Conservation (phyloP, 768 basidiomycete species). For the Leccinum boreale region DNA sequence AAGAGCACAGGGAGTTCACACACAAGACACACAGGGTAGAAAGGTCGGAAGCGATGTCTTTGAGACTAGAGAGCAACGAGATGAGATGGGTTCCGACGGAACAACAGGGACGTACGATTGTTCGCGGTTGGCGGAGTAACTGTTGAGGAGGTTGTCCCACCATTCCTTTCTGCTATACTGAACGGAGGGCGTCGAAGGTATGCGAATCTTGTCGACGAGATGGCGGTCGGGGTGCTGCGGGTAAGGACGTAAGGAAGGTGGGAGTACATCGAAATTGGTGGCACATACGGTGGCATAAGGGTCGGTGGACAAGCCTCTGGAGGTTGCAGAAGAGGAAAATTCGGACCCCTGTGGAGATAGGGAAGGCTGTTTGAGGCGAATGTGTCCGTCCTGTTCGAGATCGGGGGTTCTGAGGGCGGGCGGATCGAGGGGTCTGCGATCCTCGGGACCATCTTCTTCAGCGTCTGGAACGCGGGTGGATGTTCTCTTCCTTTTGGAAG, state of each 20-base stretch:
- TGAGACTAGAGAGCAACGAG: slow-evolving; percentile 34
- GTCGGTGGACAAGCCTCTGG: slow-evolving; percentile 28
- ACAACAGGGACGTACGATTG: slow-evolving; percentile 36
- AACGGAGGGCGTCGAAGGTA: slow-evolving; percentile 26
- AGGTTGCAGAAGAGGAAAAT: slow-evolving; percentile 26
- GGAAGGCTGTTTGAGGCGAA: slow-evolving; percentile 28
- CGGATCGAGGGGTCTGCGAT: slow-evolving; percentile 28
- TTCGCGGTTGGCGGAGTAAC: slow-evolving; percentile 39
- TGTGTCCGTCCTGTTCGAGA: slow-evolving; percentile 23
- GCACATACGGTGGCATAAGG: slow-evolving; percentile 24
- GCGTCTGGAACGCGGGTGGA: slow-evolving; percentile 30
- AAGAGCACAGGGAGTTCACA: not conserved
- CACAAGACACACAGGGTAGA: slow-evolving; percentile 44
- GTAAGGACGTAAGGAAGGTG: slow-evolving; percentile 2
- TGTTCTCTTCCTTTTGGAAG: slow-evolving; percentile 53
- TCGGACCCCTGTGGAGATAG: slow-evolving; percentile 32
- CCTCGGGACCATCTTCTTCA: slow-evolving; percentile 25
- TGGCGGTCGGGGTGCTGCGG: slow-evolving; percentile 29
- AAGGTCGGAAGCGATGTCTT: slow-evolving; percentile 49
- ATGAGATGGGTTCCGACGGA: not conserved
- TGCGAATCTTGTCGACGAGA: slow-evolving; percentile 26
- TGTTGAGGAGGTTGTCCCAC: slow-evolving; percentile 48
- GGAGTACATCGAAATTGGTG: not conserved
- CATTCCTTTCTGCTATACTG: slow-evolving; percentile 38
- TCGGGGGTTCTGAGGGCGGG: slow-evolving; percentile 25